Evolutionary conservation across 768 basidiomycete genomes (phyloP).

Genomic region (Podaxis sp.): DNA sequence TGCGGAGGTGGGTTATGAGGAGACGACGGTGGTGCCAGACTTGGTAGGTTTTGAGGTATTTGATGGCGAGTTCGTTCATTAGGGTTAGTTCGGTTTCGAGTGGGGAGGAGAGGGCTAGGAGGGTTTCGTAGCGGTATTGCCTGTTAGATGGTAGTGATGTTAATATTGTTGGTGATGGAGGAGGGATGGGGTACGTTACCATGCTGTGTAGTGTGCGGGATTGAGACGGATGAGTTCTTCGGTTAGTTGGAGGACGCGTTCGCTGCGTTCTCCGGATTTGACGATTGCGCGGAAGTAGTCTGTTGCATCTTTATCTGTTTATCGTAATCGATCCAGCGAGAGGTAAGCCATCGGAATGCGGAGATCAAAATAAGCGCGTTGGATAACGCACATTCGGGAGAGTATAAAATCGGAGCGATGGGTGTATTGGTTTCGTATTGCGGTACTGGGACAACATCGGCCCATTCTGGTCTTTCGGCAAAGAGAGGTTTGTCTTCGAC

Average conservation of each 20-base stretch:
- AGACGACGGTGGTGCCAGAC: constrained; percentile 95
- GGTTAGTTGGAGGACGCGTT: constrained; percentile 82
- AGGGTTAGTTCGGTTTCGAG: constrained; percentile 77
- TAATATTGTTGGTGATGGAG: background rate
- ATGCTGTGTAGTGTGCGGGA: constrained; percentile 96
- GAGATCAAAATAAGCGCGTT: constrained; percentile 1
- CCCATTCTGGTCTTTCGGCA: constrained; percentile 71
- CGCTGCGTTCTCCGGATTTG: constrained; percentile 73
- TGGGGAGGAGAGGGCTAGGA: constrained; percentile 63
- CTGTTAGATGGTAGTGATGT: constrained; percentile 40
- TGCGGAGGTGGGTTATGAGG: constrained; percentile 56
- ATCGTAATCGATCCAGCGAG: background rate
- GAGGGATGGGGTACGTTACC: constrained; percentile 48
- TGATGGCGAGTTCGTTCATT: constrained; percentile 85
- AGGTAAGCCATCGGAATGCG: background rate
- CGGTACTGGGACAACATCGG: constrained; percentile 72
- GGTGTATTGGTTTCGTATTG: constrained; percentile 81
- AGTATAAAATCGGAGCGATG: constrained; percentile 91
- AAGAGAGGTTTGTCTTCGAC: constrained; percentile 38
- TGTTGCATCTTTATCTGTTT: constrained; percentile 86
- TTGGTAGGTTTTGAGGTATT: constrained; percentile 93
- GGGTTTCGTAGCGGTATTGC: constrained; percentile 93
- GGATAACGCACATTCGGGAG: constrained; percentile 70
- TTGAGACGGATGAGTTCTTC: constrained; percentile 88
- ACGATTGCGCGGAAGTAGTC: constrained; percentile 89